phyloP scores from a whole-genome alignment of 2,329 filamentous ascomycete genomes.

The Periglandula ipomoeae region DNA sequence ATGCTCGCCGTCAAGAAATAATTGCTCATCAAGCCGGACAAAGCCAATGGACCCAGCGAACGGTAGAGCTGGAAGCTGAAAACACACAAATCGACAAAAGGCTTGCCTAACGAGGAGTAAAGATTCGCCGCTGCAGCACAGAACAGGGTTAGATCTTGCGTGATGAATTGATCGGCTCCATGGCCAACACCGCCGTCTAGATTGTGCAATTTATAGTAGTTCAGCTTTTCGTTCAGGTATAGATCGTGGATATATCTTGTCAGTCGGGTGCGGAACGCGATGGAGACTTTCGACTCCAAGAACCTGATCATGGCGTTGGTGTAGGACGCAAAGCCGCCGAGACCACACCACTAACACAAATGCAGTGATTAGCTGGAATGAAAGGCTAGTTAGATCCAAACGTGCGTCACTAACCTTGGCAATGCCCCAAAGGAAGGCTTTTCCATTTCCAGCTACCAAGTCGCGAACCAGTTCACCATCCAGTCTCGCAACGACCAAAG shows the following conservation, averaged over 20 bases:
- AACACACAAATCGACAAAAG: conserved; percentile 90
- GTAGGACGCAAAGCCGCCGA: conserved; percentile 89
- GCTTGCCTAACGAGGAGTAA: conserved; percentile 96
- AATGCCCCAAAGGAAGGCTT: conserved; percentile 78
- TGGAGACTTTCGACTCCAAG: conserved; percentile 94
- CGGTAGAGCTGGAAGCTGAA: conserved; percentile 97
- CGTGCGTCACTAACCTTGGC: conserved; percentile 48
- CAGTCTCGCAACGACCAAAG: conserved; percentile 80
- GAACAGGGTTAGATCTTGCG: conserved; percentile 91
- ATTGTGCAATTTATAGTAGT: conserved; percentile 93
- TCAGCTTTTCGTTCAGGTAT: conserved; percentile 88
- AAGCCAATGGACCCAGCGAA: conserved; percentile 77
- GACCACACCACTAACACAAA: conserved; percentile 65
- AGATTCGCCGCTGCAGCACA: conserved; percentile 85
- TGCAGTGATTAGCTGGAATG: neutral
- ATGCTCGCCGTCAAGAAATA: conserved; percentile 93
- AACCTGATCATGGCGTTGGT: conserved; percentile 99
- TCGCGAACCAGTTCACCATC: conserved; percentile 96
- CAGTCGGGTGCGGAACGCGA: conserved; percentile 89
- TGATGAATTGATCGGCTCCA: conserved; percentile 93
- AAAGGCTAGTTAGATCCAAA: neutral
- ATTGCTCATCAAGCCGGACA: conserved; percentile 79
- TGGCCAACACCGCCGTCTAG: conserved; percentile 88
- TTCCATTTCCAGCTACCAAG: conserved; percentile 89
- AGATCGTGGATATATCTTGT: conserved; percentile 96